Evolutionary conservation across 192 early-diverging fungal species (phyloP), one percentile per base, ranked within the genome.

Genomic region (Rhizoclosmatium globosum): DNA sequence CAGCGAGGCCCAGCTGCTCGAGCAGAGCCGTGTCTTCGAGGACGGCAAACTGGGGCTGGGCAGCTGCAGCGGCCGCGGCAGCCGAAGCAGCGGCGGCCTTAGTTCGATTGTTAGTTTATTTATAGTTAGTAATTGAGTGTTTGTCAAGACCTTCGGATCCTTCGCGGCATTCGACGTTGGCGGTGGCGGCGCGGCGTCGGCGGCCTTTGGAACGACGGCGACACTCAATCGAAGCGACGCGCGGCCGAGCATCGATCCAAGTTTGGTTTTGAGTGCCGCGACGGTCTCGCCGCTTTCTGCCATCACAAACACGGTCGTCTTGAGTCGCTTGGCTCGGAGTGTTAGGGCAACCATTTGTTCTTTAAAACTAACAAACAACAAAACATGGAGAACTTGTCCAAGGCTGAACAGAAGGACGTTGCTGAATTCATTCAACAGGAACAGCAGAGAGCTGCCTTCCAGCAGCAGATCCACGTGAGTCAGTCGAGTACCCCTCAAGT

Each of bases 271-370:
- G 38, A 87, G 79, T 2, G 66, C 41, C 21, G 31, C 42, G 19
- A 88, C 83, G 13, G 85, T 83, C 68, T 81, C 81, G 3, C 31
- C 45, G 39, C 76, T 73, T 31, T 66, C 64, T 42, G 62, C 53
- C 31, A 82, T 79, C 75, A 88, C 72, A 77, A 88, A 88, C 64
- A 71, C 83, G 3, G 80, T 87, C 3, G 72, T 68, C 62, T 85
- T 84, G 43, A 79, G 77, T 23, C 84, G 82, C 59, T 85, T 84
- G 4, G 83, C 67, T 1, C 85, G 85, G 13, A 88, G 81, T 39
- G 72, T 74, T 9, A 74, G 43, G 7, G 72, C 17, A n/a, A 19
- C 57, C 72, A 74, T 74, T 45, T 64, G 15, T 62, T 23, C 38
- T 4, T 71, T 42, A 21, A 7, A 19, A 31, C 21, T 19, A 62